Base-by-base conservation (phyloP, 495 filamentous ascomycete genomes). In the Amniculicola lignicola region DNA sequence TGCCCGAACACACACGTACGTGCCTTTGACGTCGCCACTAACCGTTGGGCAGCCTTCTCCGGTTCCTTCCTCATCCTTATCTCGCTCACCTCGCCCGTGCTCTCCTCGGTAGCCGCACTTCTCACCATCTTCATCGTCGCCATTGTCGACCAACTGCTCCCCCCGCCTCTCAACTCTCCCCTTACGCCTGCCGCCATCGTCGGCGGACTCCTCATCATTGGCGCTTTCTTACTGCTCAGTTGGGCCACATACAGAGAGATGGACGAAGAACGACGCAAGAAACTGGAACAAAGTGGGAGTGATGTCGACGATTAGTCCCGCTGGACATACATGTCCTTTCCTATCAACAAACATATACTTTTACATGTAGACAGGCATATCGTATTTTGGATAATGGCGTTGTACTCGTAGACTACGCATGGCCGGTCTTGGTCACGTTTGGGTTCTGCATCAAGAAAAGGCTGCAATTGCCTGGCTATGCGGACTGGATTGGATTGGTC, bases 41-140 rank as follows among this genome's bases (percentile, higher is more conserved):
- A 52, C 31, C 11, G 42, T 9, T 39, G 11, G 4, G 7, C 56
- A 82, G 80, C 75, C 18, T 98, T 98, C 70, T 89, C 90, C 11
- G 93, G 93, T n/a, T 86, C 83, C 23, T 97, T 98, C 73, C 77
- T 98, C 14, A 85, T 94, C 19, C 78, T 98, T 15, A 97, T 98
- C 53, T 88, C 83, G 9, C 78, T 98, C 9, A 98, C 93, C 2
- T 90, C 86, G 15, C 93, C 93, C 3, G 93, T 98, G 6, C 76
- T 98, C 4, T 90, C 85, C 51, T 90, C 85, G 14, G 93, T 98
- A 6, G 93, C 93, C 4, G 89, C 90, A 4, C 78, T 98, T 36
- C 78, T 98, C 23, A 97, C 93, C 14, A 97, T 98, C 60, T 96
- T 98, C 76, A 79, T 96, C 45, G 92, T 98, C 1, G 92, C 92